phyloP scores from a whole-genome alignment of 768 basidiomycete genomes.

The Candolleomyces eurysporus region DNA sequence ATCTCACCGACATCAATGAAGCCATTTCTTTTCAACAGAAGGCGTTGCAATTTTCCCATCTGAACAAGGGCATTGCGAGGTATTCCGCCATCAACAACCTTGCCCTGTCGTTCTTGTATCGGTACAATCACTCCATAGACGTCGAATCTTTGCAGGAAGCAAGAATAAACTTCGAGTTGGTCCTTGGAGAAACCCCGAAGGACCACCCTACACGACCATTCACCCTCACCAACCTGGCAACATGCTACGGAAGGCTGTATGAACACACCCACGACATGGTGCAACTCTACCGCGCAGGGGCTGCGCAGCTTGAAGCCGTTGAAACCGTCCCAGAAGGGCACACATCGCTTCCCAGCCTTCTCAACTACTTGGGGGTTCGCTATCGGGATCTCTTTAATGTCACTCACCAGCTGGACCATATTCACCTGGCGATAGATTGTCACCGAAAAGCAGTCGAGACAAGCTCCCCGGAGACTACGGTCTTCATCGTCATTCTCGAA shows the following conservation, averaged over 20 bases:
- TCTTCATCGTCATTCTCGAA: too few relatives aligned
- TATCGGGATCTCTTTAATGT: not conserved
- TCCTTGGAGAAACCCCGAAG: not conserved
- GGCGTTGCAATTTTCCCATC: conserved; percentile 8
- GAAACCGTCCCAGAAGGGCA: not conserved
- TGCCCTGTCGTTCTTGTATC: conserved; percentile 9
- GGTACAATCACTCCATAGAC: conserved; percentile 8
- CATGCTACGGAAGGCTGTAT: not conserved
- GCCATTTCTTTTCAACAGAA: conserved; percentile 10
- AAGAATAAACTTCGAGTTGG: not conserved
- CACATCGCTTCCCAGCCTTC: not conserved
- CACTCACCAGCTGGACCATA: not conserved
- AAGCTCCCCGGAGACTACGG: too few relatives aligned
- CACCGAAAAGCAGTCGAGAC: too few relatives aligned
- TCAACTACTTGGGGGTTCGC: not conserved
- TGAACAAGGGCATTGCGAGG: not conserved
- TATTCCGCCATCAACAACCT: conserved; percentile 4
- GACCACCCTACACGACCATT: not conserved
- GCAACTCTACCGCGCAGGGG: not conserved
- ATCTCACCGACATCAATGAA: conserved; percentile 11
- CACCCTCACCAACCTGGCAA: not conserved
- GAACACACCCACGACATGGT: not conserved
- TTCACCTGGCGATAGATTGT: not conserved
- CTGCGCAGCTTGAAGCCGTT: not conserved
- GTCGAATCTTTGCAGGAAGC: not conserved